Evolutionary conservation across 345 rosid genomes (phyloP), one percentile per base, ranked within the genome.

Genomic region (Clarkia xantiana): DNA sequence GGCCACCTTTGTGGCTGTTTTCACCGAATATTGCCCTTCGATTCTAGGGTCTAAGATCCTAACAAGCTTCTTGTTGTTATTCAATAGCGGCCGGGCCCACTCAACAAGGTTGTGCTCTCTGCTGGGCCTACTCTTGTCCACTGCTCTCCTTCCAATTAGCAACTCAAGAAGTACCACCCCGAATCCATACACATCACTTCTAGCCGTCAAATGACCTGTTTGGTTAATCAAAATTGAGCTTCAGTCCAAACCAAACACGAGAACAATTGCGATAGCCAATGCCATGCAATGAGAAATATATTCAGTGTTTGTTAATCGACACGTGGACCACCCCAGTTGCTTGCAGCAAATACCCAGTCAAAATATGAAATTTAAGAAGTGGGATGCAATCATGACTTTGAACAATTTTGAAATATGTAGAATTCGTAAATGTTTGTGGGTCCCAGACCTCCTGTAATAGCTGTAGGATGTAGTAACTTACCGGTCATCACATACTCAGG

Each of bases 401-500:
- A n/a, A 29, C 2, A 22, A 22, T 22, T 22, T 5, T 2, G 2
- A n/a, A n/a, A n/a, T n/a, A n/a, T n/a, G n/a, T n/a, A n/a, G n/a
- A n/a, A n/a, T n/a, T n/a, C n/a, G n/a, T n/a, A 22, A 22, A 22
- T 11, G 12, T 19, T 45, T 11, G 55, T 9, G n/a, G 44, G 19
- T 10, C 20, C n/a, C n/a, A n/a, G n/a, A n/a, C n/a, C n/a, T n/a
- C n/a, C n/a, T n/a, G n/a, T n/a, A n/a, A n/a, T n/a, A n/a, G n/a
- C n/a, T n/a, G n/a, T n/a, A n/a, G n/a, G n/a, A n/a, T n/a, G n/a
- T n/a, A n/a, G n/a, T n/a, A 43, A 67, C 85, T 67, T 52, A 87
- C 97, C 97, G 45, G 97, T 90, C 94, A 86, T 79, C 41, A 90
- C 77, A 39, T 86, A 90, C 62, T 90, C 97, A 6, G 97, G 97